phyloP scores from a whole-genome alignment of 441 rosid genomes.

The Populus hybrid region DNA sequence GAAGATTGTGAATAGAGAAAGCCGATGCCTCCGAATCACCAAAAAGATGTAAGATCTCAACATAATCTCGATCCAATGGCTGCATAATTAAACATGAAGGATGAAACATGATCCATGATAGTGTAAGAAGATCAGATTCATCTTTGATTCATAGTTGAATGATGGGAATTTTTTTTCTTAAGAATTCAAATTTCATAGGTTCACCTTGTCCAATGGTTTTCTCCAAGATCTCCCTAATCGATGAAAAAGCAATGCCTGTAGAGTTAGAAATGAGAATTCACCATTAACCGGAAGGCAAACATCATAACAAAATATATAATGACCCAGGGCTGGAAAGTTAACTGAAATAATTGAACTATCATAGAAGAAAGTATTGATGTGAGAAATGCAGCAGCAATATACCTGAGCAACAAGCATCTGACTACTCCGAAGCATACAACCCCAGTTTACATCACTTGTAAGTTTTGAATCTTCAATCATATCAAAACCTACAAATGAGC shows the following conservation, averaged over 20 bases:
- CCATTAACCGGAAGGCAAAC: not conserved
- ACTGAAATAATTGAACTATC: not conserved
- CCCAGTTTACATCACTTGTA: conserved; percentile 84
- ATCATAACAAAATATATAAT: not conserved
- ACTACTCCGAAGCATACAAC: conserved; percentile 97
- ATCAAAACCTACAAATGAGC: conserved; percentile 53
- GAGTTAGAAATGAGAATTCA: conserved; percentile 11
- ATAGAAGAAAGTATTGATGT: conserved; percentile 2
- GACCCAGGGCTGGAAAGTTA: not conserved
- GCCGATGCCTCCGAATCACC: conserved; percentile 66
- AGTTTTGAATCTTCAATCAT: conserved; percentile 58
- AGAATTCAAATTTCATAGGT: not conserved
- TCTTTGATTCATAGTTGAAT: not conserved
- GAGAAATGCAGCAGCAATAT: conserved; percentile 15
- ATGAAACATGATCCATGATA: not conserved
- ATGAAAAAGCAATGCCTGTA: conserved; percentile 82
- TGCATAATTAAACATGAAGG: conserved; percentile 27
- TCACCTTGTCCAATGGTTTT: conserved; percentile 50
- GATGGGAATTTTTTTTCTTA: not conserved
- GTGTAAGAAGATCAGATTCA: not conserved
- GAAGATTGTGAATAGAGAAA: conserved; percentile 90
- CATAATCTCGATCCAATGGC: conserved; percentile 60
- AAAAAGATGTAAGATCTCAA: conserved; percentile 69
- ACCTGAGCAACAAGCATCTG: conserved; percentile 98
- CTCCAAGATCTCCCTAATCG: conserved; percentile 88